Evolutionary conservation across 2,329 filamentous ascomycete genomes (phyloP), one percentile per base, ranked within the genome.

Genomic region (Pezicula rhizophila): DNA sequence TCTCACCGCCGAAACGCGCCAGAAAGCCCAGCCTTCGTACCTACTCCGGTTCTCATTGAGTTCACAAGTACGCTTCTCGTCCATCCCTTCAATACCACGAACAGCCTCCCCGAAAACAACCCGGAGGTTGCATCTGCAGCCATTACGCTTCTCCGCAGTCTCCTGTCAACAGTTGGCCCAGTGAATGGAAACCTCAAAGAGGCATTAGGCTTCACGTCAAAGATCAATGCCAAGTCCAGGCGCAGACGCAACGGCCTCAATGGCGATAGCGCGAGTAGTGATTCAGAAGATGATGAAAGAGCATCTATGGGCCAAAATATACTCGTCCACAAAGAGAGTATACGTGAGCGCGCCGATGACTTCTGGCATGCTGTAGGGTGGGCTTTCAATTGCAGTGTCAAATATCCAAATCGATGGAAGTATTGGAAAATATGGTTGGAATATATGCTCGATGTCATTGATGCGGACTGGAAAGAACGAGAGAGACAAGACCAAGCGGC

Each of bases 341-440:
- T 96, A 2, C 96, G 87, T 80, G 71, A 70, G 14, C 78, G 80
- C n/a, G 87, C 85, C 1, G 82, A 87, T 52, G 89, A 95, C 62
- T 95, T 97, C 60, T 99, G 93, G 89, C 79, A 83, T 38, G 79
- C 88, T 0, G 77, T 93, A 0, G 93, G 92, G 3, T 97, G 93
- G 93, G 86, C 88, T 0, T 90, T 97, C 65, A 93, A 92, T 63
- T 97, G 92, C 69, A 91, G 89, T 45, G 77, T 86, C 2, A 66
- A 78, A 28, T 75, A 92, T 57, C 82, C 82, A 1, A 75, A 78
- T 37, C 78, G 92, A 17, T 97, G 93, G 92, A 77, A 75, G 44
- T 78, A 83, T 61, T 97, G 91, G 90, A 82, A 77, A 57, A 68
- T 80, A 7, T 96, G 89, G 87, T 72, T 97, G 12, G 78, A 84